Base-by-base conservation (phyloP, 352 stramenopile species). In the Saprolegnia parasitica region DNA sequence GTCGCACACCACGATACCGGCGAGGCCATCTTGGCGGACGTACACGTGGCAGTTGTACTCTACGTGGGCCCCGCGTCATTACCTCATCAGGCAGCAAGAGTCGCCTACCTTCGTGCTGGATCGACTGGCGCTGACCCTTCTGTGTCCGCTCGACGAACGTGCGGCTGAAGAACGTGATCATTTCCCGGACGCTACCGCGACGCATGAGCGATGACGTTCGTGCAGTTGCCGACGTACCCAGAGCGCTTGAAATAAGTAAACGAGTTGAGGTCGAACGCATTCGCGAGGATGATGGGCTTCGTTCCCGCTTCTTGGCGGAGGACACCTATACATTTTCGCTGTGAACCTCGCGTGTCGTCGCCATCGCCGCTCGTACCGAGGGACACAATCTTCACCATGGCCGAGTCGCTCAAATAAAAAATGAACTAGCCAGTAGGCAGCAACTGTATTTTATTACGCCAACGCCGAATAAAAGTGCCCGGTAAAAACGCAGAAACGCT, bases 81-180 rank as follows among this genome's bases (percentile, higher is more conserved):
- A 58, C 4, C 40, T 46, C 40, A 50, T 46, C 1, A 46, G 5
- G 46, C 26, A 46, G 8, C 46, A n/a, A 67, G 18, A 13, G 32
- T 8, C 60, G 13, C 46, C 26, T 72, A 93, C 90, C 90, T 77
- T 99, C 97, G 73, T 99, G 96, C 73, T 98, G 93, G 23, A 99
- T 92, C 0, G 95, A 99, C 86, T 99, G 96, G 62, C 97, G 88
- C 83, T 99, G 96, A 10, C 97, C 96, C 37, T 86, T 79, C 73
- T 96, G 83, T 56, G 96, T 99, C 72, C 97, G 83, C 82, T 99
- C 98, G 65, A 98, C 92, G 74, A 99, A 98, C 68, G 96, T 99
- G 78, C 98, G 98, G 75, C 92, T 98, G 81, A 99, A 98, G 78
- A 99, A 99, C 65, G 96, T 98, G 64, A 99, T 90, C 95, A 99